Base-by-base conservation (phyloP, 305 asterid genomes). In the Striga hermonthica region DNA sequence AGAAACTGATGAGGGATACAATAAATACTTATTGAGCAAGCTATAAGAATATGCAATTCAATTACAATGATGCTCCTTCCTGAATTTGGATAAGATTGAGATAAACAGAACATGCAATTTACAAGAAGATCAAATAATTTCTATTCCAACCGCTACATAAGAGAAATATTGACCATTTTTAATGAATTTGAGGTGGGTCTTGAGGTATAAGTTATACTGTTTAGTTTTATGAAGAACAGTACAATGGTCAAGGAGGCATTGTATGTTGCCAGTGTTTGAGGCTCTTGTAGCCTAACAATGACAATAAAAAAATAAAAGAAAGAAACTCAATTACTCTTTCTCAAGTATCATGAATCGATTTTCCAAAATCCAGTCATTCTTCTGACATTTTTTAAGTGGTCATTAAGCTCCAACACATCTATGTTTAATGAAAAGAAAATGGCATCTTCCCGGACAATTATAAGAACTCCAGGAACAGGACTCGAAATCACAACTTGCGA, bases 51-150 rank as follows among this genome's bases (percentile, higher is more conserved):
- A 34, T 35, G 35, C 43, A 9, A 28, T 63, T 7, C 34, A 47
- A 34, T 12, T 35, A 62, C 31, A 47, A 31, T 31, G 8, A 47
- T 47, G n/a, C 13, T 63, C 57, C 58, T 63, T 35, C 49, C 47
- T 1, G 7, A 3, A 12, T 5, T 12, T 8, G 34, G 45, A 62
- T 22, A 22, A 62, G 57, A 38, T 10, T 9, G 37, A 58, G 44
- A 15, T 13, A 39, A 60, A 7, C 65, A 39, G 65, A 39, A 15
- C 10, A 40, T 14, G 39, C 5, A 6, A 15, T 4, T 60, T 22
- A 11, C 44, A 5, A 39, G 0, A 41, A 41, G 53, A 11, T 37
- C 22, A 22, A 22, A 22, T 22, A 41, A 41, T 2, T 1, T 22
- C 31, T 22, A 22, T 22, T 22, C 31, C 31, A 22, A 22, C 31